Conservation (phyloP, 345 rosid genomes). For the Eutrema heterophyllum region DNA sequence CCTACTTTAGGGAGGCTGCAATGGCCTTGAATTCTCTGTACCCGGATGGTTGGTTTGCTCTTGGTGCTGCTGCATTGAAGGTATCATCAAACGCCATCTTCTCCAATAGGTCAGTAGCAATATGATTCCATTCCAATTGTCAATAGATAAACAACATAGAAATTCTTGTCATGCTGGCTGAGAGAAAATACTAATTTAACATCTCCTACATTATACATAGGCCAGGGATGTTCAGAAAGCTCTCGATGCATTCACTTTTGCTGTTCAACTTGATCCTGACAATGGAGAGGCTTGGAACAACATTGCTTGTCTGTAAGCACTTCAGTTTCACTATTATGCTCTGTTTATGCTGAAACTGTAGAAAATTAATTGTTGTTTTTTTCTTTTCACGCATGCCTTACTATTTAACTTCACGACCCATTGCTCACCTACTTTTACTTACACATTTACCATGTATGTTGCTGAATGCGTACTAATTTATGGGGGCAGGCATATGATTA, state of each 20-base stretch:
- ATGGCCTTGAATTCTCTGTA: conserved; percentile 87
- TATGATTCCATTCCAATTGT: not conserved
- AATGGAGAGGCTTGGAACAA: conserved; percentile 99
- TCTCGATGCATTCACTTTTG: conserved; percentile 76
- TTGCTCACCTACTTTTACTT: not conserved
- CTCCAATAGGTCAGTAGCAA: not conserved
- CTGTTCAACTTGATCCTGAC: conserved; percentile 96
- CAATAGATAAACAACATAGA: not conserved
- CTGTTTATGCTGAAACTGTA: conserved; percentile 11
- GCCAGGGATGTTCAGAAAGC: conserved; percentile 89
- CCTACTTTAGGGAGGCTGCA: conserved; percentile 71
- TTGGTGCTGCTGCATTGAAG: conserved; percentile 97
- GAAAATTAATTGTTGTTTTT: not conserved
- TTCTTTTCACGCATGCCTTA: not conserved
- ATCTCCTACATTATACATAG: conserved; percentile 35
- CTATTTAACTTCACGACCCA: not conserved
- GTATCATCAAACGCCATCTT: conserved; percentile 31
- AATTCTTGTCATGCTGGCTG: not conserved
- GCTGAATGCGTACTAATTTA: not conserved
- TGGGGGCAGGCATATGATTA: conserved; percentile 76
- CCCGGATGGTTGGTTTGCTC: conserved; percentile 97
- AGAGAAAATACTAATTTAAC: conserved; percentile 5
- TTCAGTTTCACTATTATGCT: conserved; percentile 12
- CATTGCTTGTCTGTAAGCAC: conserved; percentile 87
- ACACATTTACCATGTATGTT: not conserved